These are phyloP conservation scores for Tetracladium maxilliforme DNA, from an alignment of 2,329 filamentous ascomycete species.

Conservation along the genomic window DNA sequence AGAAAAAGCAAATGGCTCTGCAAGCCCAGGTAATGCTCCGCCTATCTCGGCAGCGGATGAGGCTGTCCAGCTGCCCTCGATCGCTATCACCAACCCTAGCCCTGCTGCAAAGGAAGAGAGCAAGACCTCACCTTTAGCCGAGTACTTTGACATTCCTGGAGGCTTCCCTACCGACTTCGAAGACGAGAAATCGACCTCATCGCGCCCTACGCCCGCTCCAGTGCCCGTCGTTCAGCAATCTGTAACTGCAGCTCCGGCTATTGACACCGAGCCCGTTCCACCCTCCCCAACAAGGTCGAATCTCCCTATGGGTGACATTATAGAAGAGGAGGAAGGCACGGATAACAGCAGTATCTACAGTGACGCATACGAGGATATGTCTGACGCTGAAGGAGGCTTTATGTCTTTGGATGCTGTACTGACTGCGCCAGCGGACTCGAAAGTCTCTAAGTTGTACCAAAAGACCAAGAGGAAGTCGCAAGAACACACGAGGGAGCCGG, in stretches of 20 bases:
- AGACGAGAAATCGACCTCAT: too few species aligned
- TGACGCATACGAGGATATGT: slow-evolving; percentile 62
- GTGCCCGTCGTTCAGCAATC: too few species aligned
- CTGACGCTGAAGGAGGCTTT: slow-evolving; percentile 52
- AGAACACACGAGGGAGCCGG: neutral
- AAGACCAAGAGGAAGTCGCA: neutral
- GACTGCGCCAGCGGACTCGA: too few species aligned
- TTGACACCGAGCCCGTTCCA: too few species aligned
- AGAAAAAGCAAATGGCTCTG: too few species aligned
- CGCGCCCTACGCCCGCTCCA: too few species aligned
- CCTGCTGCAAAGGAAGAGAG: slow-evolving; percentile 21
- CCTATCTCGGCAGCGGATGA: neutral
- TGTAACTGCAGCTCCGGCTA: too few species aligned
- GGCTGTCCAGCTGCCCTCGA: slow-evolving; percentile 18
- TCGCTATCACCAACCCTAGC: slow-evolving; percentile 29
- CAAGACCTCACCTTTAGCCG: too few species aligned
- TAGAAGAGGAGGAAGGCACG: slow-evolving; percentile 21
- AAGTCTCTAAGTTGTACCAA: too few species aligned
- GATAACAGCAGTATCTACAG: slow-evolving; percentile 52
- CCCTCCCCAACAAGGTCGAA: too few species aligned
- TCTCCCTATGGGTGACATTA: slow-evolving; percentile 4
- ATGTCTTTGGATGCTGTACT: slow-evolving; percentile 61
- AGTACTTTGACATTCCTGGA: slow-evolving; percentile 46
- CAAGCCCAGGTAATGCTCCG: neutral
- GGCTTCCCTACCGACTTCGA: too few species aligned